These are phyloP conservation scores for Rhododendron ferrugineum DNA, from an alignment of 148 eudicot genomes.

Conservation along the genomic window DNA sequence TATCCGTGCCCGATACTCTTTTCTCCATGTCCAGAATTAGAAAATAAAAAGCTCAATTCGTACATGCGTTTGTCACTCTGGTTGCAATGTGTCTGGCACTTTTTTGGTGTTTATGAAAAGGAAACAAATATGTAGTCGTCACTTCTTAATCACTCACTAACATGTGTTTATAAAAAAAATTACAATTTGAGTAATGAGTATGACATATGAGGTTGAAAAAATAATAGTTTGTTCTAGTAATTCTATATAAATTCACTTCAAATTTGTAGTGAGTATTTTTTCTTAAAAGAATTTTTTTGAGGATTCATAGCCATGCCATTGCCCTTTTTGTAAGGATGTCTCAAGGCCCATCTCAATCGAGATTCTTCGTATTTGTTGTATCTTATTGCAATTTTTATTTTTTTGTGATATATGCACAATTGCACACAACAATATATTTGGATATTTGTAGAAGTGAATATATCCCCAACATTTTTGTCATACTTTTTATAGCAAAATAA, in stretches of 20 bases:
- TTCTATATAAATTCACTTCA: not conserved
- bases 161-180: not conserved
- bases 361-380: not conserved
- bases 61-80: not conserved
- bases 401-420: not conserved
- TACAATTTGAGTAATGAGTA: not conserved
- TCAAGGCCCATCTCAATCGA: not conserved
- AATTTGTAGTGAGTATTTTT: not conserved
- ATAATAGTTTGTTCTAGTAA: not conserved
- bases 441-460: not conserved
- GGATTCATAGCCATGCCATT: not conserved
- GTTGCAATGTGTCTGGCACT: not conserved
- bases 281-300: not conserved
- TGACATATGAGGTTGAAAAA: not conserved
- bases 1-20: not conserved
- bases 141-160: not conserved
- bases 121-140: not conserved
- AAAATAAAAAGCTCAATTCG: not conserved
- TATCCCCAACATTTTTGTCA: not conserved
- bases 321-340: not conserved
- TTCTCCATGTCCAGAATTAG: not conserved
- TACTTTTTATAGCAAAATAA: not conserved
- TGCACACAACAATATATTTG: not conserved
- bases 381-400: not conserved
- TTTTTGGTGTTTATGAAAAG: not conserved